Conservation (phyloP, 208 protist genomes). For the Porcisia hertigi region DNA sequence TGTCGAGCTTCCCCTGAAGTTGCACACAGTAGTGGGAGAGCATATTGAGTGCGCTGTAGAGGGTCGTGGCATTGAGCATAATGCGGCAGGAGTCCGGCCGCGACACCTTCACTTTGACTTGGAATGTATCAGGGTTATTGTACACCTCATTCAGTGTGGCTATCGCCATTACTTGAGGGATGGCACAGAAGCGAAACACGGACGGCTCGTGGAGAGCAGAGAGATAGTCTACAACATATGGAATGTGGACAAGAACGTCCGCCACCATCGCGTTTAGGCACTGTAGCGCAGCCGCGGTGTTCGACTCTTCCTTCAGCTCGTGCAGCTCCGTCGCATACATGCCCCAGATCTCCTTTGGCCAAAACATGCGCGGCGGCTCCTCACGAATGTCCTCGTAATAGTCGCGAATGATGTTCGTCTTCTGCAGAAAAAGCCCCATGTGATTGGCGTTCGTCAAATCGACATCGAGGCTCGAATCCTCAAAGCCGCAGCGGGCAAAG, state of each 20-base stretch:
- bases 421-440: slow-evolving; percentile 98
- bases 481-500: slow-evolving; percentile 87
- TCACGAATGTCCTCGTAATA: slow-evolving; percentile 96
- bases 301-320: slow-evolving; percentile 56
- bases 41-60: slow-evolving; percentile 43
- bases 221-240: slow-evolving; percentile 91
- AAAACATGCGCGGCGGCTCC: slow-evolving; percentile 92
- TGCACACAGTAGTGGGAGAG: slow-evolving; percentile 44
- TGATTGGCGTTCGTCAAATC: slow-evolving; percentile 82
- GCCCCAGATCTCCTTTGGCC: slow-evolving; percentile 91
- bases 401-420: slow-evolving; percentile 98
- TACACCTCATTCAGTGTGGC: slow-evolving; percentile 93
- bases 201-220: slow-evolving; percentile 64
- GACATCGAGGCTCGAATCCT: slow-evolving; percentile 61
- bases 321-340: slow-evolving; percentile 70
- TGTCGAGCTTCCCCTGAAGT: slow-evolving; percentile 35
- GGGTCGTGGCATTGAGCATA: slow-evolving; percentile 45
- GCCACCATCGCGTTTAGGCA: slow-evolving; percentile 96
- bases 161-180: slow-evolving; percentile 98
- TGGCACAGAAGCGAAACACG: slow-evolving; percentile 96
- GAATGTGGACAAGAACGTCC: slow-evolving; percentile 92
- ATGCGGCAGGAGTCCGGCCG: slow-evolving; percentile 74
- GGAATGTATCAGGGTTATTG: slow-evolving; percentile 94
- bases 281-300: slow-evolving; percentile 58
- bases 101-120: slow-evolving; percentile 93